Evolutionary conservation across 495 filamentous ascomycete genomes (phyloP), one percentile per base, ranked within the genome.

Genomic region (Aspergillus heteromorphus): DNA sequence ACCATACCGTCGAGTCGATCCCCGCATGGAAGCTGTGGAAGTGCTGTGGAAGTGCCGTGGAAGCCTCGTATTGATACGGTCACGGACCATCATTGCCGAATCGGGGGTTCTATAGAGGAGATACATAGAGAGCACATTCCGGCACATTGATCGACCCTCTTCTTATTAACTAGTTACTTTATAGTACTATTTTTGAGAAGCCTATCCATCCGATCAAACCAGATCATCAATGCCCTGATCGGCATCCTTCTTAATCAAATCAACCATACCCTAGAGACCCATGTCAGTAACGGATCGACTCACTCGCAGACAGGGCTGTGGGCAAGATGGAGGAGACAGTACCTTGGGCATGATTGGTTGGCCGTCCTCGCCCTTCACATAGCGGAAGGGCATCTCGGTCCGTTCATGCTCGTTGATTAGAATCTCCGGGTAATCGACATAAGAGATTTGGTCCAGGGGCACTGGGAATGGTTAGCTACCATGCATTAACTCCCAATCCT

Each of bases 341-440:
- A 93, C 92, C 73, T 86, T 76, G 27, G 93, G 93, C 92, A 98
- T 96, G 30, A 95, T 81, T 7, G 89, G 89, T 60, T 86, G 74
- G 19, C 87, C 91, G 53, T 89, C 75, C 6, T 78, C 69, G 43
- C 77, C 85, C 63, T 80, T 87, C 19, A 98, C 90, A 66, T 98
- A 98, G 49, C 92, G 88, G 70, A 97, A 98, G 0, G 93, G 93
- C 93, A 98, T 98, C 67, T 95, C 79, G 0, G 89, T 95, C 61
- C 87, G 89, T 67, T 98, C 93, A 65, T 96, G 84, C 65, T 92
- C 86, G 71, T 87, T 91, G 67, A 97, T 84, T 55, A 82, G 81
- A 60, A 98, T 76, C 63, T 97, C 92, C 0, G 93, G 93, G 65
- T 88, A 82, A 62, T 97, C 91, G 11, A 91, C 62, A 61, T 92